Base-by-base conservation (phyloP, 2,329 filamentous ascomycete species). In the Chalaropsis ovoidea region DNA sequence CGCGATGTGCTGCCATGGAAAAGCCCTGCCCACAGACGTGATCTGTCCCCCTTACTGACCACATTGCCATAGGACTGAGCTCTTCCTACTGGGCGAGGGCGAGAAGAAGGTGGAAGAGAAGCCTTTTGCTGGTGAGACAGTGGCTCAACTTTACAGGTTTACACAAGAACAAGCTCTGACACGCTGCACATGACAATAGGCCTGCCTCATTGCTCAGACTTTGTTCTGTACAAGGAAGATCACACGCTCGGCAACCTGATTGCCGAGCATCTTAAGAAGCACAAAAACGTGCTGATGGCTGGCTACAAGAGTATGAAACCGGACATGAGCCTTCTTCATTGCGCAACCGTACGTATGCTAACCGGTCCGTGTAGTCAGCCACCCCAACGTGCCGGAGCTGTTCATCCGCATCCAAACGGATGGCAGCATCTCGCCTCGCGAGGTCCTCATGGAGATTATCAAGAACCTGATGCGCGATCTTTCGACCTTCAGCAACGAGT, bases 181-280 rank as follows among this genome's bases (percentile, higher is more conserved):
- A 52, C 10, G 17, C 19, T 17, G 17, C 35, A 11, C 63, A 47
- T n/a, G 22, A 27, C 39, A 10, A 24, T 47, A 94, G 91, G 90
- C 73, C 91, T 95, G 74, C 90, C 93, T 24, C 95, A 96, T 74
- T 91, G 89, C n/a, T 89, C 90, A 10, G 89, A 96, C 76, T 99
- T 99, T 78, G 86, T 90, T 67, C 86, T 99, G 77, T 90, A 90
- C 77, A 97, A 96, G 76, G 94, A 99, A 76, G 94, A 99, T 72
- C 93, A 96, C 77, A 96, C 93, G 0, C 83, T 99, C 31, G 94
- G 87, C 71, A 96, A 99, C 75, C 82, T 99, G 65, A 82, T 99
- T 66, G 84, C 88, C 61, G 86, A 90, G 72, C 89, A 93, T 72
- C 87, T 99, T 66, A 86, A 94, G 77, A 86, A 89, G 74, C 88